Conservation (phyloP, 176 grass and related monocot species). For the Hyparrhenia diplandra region DNA sequence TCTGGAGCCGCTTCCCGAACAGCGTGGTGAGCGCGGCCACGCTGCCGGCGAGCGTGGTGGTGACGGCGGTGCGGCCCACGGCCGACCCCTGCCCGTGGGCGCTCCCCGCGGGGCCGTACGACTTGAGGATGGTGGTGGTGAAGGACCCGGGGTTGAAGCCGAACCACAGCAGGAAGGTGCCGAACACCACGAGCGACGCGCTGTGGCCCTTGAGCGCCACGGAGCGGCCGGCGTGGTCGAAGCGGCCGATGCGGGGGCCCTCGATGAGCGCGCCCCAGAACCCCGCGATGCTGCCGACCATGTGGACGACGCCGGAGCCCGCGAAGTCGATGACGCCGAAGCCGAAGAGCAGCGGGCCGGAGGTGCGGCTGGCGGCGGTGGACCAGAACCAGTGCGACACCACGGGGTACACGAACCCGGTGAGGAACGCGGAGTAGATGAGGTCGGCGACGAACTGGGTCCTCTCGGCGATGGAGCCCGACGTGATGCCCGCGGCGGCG, state of each 20-base stretch:
- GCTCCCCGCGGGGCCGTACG: too few species aligned
- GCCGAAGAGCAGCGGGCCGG: slow-evolving; percentile 57
- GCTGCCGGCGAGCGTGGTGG: too few species aligned
- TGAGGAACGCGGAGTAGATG: slow-evolving; percentile 94
- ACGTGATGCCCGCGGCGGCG: slow-evolving; percentile 91
- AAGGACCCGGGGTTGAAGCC: too few species aligned
- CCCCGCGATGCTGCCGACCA: slow-evolving; percentile 86
- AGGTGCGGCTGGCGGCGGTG: slow-evolving; percentile 40
- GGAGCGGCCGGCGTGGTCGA: slow-evolving; percentile 67
- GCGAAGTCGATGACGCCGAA: slow-evolving; percentile 97
- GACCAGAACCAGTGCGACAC: slow-evolving; percentile 98
- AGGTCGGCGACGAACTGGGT: slow-evolving; percentile 93
- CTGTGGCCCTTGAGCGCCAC: slow-evolving; percentile 86
- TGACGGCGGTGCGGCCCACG: too few species aligned
- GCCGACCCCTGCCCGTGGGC: too few species aligned
- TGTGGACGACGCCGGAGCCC: slow-evolving; percentile 90
- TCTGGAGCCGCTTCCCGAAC: too few species aligned
- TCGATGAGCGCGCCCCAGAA: slow-evolving; percentile 94
- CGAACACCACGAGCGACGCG: slow-evolving; percentile 85
- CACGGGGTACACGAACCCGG: slow-evolving; percentile 82
- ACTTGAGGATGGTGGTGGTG: too few species aligned
- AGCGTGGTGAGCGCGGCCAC: too few species aligned
- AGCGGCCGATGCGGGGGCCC: slow-evolving; percentile 79
- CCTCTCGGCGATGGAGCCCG: slow-evolving; percentile 83
- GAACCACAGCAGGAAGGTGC: slow-evolving; percentile 94